Percentiles rank a stretch among this genome's conserved stretches.
These are phyloP conservation scores for Lathyrus sativus DNA, from an alignment of 306 rosid genomes.

Conservation along the genomic window DNA sequence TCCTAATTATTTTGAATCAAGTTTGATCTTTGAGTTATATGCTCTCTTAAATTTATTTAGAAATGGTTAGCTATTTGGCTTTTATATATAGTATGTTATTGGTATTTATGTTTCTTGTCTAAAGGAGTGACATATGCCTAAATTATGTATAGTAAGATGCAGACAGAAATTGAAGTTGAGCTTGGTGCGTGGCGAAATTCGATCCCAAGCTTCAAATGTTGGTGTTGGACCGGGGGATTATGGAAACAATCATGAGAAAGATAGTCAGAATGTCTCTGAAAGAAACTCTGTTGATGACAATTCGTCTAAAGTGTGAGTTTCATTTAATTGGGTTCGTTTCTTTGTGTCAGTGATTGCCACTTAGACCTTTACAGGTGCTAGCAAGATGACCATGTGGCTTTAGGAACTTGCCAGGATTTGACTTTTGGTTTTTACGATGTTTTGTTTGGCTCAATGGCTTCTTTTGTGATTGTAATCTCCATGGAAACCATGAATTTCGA, in stretches of 20 bases:
- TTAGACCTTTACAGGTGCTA: constrained; percentile 14
- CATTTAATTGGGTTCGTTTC: constrained; percentile 27
- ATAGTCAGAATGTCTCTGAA: constrained; percentile 45
- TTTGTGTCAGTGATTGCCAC: background rate
- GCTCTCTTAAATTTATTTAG: constrained; percentile 6
- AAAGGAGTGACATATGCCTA: constrained; percentile 42
- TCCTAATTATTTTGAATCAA: constrained; percentile 6
- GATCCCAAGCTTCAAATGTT: constrained; percentile 75
- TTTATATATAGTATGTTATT: constrained; percentile 1
- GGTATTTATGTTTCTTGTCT: constrained; percentile 16
- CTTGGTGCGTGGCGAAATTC: constrained; percentile 41
- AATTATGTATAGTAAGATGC: constrained; percentile 61
- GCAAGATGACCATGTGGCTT: constrained; percentile 1
- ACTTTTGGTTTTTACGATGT: constrained; percentile 1
- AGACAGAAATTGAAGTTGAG: constrained; percentile 50
- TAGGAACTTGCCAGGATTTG: constrained; percentile 11
- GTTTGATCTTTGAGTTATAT: constrained; percentile 1
- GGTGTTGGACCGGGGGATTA: constrained; percentile 73
- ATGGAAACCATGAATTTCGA: background rate
- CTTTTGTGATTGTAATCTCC: constrained; percentile 7
- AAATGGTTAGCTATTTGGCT: constrained; percentile 3
- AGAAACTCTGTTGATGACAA: constrained; percentile 41
- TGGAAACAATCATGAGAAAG: constrained; percentile 56
- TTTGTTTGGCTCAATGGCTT: background rate
- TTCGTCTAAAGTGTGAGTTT: constrained; percentile 71